Conservation (phyloP, 78 protist species). For the Guillardia theta region DNA sequence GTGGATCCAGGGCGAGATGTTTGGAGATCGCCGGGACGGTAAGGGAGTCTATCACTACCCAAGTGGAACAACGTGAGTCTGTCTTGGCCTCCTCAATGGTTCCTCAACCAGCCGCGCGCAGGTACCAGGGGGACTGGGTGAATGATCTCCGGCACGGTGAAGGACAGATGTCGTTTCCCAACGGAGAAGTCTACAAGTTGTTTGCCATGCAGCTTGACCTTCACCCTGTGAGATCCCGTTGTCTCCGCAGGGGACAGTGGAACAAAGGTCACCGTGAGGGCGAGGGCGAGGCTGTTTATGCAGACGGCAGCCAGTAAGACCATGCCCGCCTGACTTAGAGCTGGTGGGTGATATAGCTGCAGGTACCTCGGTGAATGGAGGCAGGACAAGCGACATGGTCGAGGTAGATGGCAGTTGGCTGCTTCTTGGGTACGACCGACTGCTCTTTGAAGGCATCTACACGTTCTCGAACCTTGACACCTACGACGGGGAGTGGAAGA, state of each 20-base stretch:
- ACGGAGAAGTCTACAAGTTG: not conserved
- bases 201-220: too few species aligned
- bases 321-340: too few species aligned
- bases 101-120: too few species aligned
- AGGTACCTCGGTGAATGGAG: not conserved
- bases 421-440: too few species aligned
- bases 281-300: conserved; percentile 19
- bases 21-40: not conserved
- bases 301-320: conserved; percentile 8
- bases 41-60: conserved; percentile 19
- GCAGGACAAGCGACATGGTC: conserved; percentile 4
- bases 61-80: not conserved
- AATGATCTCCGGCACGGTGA: not conserved
- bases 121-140: conserved; percentile 4
- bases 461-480: not conserved
- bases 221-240: too few species aligned
- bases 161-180: not conserved
- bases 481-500: conserved; percentile 7
- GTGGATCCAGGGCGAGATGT: conserved; percentile 1
- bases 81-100: too few species aligned
- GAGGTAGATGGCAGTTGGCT: too few species aligned
- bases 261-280: conserved; percentile 18
- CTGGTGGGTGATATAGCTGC: too few species aligned
- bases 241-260: too few species aligned
- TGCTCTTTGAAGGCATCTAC: conserved; percentile 21